Base-by-base conservation (phyloP, 768 basidiomycete species). In the Panaeolus papilionaceus region DNA sequence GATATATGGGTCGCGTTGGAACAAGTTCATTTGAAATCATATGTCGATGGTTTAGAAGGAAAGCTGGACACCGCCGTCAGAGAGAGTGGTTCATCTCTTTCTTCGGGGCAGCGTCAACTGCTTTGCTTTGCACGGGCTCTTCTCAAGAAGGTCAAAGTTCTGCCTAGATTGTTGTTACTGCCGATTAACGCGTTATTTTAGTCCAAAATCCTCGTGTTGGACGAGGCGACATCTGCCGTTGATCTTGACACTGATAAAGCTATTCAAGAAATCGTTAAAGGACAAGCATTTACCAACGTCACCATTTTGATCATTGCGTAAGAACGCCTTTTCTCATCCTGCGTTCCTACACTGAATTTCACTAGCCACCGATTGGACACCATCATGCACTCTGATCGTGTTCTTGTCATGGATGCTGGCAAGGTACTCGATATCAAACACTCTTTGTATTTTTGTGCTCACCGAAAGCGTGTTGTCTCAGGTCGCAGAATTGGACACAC, bases 211-310 rank as follows among this genome's bases (percentile, higher is more conserved):
- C 82, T 98, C 4, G 93, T 98, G 0, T 82, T 98, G n/a, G 96
- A 98, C 74, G 96, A 98, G 87, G 93, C 94, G 1, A 96, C 94
- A 8, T 93, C 91, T 45, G 94, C 94, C n/a, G 94, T 96, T 63
- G 95, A 96, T 76, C 81, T 96, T 40, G 94, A 96, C 74, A 96
- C 95, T 7, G 95, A 97, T 75, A 86, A 86, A 67, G 92, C 91
- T 37, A 93, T 96, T 70, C 95, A 98, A 81, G 89, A 90, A 12
- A 95, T 95, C 69, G 92, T 97, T 54, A 85, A 89, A 28, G 93
- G 95, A 8, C 85, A 89, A 3, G 86, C 91, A 38, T 97, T 96
- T 74, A 79, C 84, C 3, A 79, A 91, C 66, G 89, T 92, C 14
- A 96, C 95, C 10, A 94, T 95, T 66, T 77, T 97, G 64, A 95